Base-by-base conservation (phyloP, 805 yeast species). In the Kodamaea fukazawae region DNA sequence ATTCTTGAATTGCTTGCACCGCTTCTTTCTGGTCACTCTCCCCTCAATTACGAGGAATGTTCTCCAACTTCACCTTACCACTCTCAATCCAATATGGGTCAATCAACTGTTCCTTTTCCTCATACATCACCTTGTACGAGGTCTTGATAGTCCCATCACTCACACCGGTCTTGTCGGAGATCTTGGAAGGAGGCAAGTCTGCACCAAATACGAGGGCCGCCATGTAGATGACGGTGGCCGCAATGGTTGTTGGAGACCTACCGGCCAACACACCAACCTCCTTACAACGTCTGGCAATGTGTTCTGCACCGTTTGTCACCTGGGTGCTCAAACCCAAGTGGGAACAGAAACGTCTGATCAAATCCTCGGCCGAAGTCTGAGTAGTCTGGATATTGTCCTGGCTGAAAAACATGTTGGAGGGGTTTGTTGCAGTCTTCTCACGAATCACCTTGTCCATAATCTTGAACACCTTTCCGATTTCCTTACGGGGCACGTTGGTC, bases 61-160 rank as follows among this genome's bases (percentile, higher is more conserved):
- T 61, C 44, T 74, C 79, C 51, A 81, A 49, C 37, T 75, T 72
- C 14, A 81, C 78, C 56, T 75, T 80, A 6, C 86, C 87, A n/a
- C 74, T 65, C 44, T 76, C 79, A 29, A 82, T 58, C 95, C 95
- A 86, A 42, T 69, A 67, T 16, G 84, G 86, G 54, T 86, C 91
- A n/a, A 89, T 74, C 34, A 89, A 73, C 50, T 62, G 60, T 29
- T 64, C 69, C 51, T 76, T 78, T 45, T 84, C 87, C 46, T 86
- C 89, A 56, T 77, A 83, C 63, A 93, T 69, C 31, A 82, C 81
- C 60, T 86, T 86, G 59, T 88, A 93, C 32, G 93, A 82, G 1
- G 96, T 86, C 61, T 93, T 88, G 53, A 93, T 90, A 1, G 99
- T 93, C 50, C 98, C 97, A 58, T 93, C 99, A 54, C 96, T 86